Conservation (phyloP, 2,329 filamentous ascomycete genomes). For the Ascosphaera aggregata region DNA sequence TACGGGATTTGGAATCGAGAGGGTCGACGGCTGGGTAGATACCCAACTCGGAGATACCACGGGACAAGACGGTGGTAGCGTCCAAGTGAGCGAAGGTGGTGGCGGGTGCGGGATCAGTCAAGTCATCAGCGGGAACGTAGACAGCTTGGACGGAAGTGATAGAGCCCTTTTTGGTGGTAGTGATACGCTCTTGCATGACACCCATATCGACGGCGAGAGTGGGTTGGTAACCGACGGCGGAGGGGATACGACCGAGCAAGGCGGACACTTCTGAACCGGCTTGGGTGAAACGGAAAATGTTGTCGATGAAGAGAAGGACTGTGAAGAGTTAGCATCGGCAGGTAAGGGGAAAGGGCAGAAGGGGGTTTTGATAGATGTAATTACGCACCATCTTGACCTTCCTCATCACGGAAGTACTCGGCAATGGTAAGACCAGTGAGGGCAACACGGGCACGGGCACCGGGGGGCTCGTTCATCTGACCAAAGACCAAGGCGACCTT, state of each 20-base stretch:
- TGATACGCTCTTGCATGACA: conserved; percentile 99
- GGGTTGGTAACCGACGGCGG: conserved; percentile 99
- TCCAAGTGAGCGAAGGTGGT: conserved; percentile 99
- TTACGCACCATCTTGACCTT: conserved; percentile 66
- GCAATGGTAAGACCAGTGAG: conserved; percentile 51
- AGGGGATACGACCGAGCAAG: conserved; percentile 97
- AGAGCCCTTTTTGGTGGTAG: conserved; percentile 97
- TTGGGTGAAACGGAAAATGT: conserved; percentile 99
- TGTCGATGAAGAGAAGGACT: conserved; percentile 99
- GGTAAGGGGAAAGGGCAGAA: not conserved
- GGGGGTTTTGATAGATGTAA: not conserved
- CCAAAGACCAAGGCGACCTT: conserved; percentile 99
- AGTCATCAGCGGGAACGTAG: conserved; percentile 99
- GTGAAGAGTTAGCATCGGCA: conserved; percentile 5
- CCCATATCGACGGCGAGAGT: conserved; percentile 98
- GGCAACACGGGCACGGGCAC: conserved; percentile 98
- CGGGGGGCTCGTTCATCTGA: conserved; percentile 99
- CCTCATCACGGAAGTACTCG: conserved; percentile 61
- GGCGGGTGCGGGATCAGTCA: conserved; percentile 98
- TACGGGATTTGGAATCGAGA: conserved; percentile 98
- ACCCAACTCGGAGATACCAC: conserved; percentile 99
- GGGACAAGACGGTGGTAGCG: conserved; percentile 98
- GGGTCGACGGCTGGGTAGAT: conserved; percentile 99
- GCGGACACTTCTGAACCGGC: conserved; percentile 99
- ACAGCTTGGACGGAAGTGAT: conserved; percentile 99